phyloP scores from a whole-genome alignment of 306 rosid genomes.

The Sicyos edulis region DNA sequence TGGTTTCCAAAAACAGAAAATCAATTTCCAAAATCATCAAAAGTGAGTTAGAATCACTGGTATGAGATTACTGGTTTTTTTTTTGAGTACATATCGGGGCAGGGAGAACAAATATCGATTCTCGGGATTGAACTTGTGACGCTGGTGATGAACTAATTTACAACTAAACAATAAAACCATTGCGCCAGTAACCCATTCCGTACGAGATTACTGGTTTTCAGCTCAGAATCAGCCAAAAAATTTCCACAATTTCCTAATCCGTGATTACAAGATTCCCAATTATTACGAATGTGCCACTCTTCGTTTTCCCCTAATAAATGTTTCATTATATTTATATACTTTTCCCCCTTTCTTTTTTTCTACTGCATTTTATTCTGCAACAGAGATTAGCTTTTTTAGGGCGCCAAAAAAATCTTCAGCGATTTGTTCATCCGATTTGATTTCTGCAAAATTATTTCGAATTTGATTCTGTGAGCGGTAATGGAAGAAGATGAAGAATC shows the following conservation, averaged over 20 bases:
- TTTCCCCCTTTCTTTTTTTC: background rate
- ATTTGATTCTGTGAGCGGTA: background rate
- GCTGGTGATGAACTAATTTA: too few species aligned
- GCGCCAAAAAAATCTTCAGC: background rate
- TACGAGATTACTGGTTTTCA: background rate
- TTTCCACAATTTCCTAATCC: constrained; percentile 1
- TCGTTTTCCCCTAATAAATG: constrained; percentile 21
- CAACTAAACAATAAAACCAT: too few species aligned
- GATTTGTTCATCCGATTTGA: constrained; percentile 5
- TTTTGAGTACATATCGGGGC: too few species aligned
- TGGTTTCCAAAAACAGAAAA: too few species aligned
- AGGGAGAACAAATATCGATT: too few species aligned
- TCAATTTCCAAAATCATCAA: too few species aligned
- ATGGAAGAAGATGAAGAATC: constrained; percentile 35
- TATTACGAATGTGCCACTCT: constrained; percentile 22
- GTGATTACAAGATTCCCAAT: background rate
- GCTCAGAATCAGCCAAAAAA: background rate
- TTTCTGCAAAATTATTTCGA: background rate
- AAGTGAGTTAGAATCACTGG: too few species aligned
- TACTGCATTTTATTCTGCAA: constrained; percentile 5
- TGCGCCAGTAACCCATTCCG: too few species aligned
- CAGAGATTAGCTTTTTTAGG: background rate
- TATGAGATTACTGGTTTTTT: background rate
- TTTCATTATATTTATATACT: constrained; percentile 7
- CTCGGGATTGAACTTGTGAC: too few species aligned